These are phyloP conservation scores for Lentithecium fluviatile DNA, from an alignment of 495 filamentous ascomycete species.

Conservation along the genomic window DNA sequence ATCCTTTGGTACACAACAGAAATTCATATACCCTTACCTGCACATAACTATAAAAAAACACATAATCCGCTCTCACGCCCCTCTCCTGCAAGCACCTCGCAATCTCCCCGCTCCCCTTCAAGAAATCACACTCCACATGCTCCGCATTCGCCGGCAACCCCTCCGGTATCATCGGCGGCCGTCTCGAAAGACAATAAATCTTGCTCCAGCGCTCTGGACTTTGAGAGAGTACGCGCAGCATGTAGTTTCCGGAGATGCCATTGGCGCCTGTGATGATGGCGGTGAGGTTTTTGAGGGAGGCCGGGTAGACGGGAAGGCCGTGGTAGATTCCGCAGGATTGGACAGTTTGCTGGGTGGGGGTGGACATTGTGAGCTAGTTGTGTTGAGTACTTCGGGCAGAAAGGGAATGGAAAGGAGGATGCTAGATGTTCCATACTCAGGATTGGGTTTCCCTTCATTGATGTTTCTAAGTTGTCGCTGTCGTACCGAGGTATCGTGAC, in stretches of 20 bases:
- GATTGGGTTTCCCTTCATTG: too few relatives aligned
- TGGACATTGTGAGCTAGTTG: too few relatives aligned
- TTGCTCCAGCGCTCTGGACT: conserved; percentile 52
- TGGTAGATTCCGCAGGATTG: conserved; percentile 48
- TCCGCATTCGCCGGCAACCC: conserved; percentile 44
- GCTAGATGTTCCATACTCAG: too few relatives aligned
- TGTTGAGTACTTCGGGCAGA: too few relatives aligned
- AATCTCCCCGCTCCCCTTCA: conserved; percentile 46
- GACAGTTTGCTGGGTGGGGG: conserved; percentile 24
- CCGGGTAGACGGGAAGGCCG: conserved; percentile 49
- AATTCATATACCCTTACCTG: too few relatives aligned
- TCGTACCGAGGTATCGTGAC: too few relatives aligned
- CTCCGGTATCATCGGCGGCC: conserved; percentile 44
- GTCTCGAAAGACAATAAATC: conserved; percentile 52
- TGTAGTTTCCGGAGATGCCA: conserved; percentile 52
- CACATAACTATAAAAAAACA: conserved; percentile 58
- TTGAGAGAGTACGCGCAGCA: conserved; percentile 49
- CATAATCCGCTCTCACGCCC: conserved; percentile 47
- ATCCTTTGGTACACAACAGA: too few relatives aligned
- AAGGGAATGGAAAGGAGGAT: too few relatives aligned
- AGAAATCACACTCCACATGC: conserved; percentile 52
- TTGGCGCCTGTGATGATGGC: conserved; percentile 57
- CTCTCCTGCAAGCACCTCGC: conserved; percentile 41
- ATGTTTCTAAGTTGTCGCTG: too few relatives aligned
- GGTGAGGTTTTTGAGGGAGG: conserved; percentile 45